These are phyloP conservation scores for Saccharomyces cerevisiae DNA, from an alignment of 805 yeast genomes.

Conservation along the genomic window DNA sequence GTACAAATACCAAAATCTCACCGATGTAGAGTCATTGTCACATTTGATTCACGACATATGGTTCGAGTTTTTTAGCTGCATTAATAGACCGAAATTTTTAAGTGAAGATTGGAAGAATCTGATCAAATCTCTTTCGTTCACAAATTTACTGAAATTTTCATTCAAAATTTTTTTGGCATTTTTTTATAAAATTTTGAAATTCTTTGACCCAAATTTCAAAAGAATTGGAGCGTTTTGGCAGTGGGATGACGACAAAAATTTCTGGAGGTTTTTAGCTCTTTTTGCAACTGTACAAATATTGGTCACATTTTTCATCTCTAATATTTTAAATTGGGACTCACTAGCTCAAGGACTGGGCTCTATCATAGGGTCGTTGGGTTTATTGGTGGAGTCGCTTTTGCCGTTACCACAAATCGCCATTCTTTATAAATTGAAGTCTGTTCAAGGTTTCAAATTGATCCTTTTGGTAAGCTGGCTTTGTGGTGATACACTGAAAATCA, in stretches of 20 bases:
- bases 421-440: slow-evolving; percentile 54
- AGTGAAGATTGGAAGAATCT: slow-evolving; percentile 26
- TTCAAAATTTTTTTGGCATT: slow-evolving; percentile 23
- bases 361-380: slow-evolving; percentile 51
- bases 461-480: slow-evolving; percentile 77
- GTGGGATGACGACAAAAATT: slow-evolving; percentile 55
- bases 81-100: slow-evolving; percentile 15
- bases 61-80: slow-evolving; percentile 25
- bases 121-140: slow-evolving; percentile 16
- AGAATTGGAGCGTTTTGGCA: slow-evolving; percentile 77
- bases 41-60: slow-evolving; percentile 28
- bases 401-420: slow-evolving; percentile 76
- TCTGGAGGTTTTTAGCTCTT: slow-evolving; percentile 53
- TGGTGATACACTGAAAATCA: slow-evolving; percentile 75
- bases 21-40: slow-evolving; percentile 27
- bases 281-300: slow-evolving; percentile 37
- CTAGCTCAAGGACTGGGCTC: slow-evolving; percentile 46
- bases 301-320: slow-evolving; percentile 25
- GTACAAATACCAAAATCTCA: slow-evolving; percentile 33
- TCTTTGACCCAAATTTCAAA: slow-evolving; percentile 62
- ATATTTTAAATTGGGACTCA: slow-evolving; percentile 34
- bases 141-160: slow-evolving; percentile 14
- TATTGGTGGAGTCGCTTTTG: slow-evolving; percentile 62
- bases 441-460: slow-evolving; percentile 72
- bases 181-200: slow-evolving; percentile 39